phyloP scores from a whole-genome alignment of 192 early-diverging fungal species.

The Paraglomus brasilianum region DNA sequence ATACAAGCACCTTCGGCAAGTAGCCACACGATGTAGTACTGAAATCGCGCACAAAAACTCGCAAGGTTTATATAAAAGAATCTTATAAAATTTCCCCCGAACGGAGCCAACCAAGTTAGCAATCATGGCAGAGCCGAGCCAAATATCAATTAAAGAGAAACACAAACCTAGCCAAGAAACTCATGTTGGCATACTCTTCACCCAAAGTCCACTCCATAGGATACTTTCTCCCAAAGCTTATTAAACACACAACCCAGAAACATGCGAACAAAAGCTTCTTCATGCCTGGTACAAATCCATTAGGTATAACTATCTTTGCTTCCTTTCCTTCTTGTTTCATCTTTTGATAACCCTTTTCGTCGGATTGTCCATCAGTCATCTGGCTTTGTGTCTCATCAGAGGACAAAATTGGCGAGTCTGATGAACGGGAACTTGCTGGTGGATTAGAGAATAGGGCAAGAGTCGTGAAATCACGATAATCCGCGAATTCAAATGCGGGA shows the following conservation, averaged over 20 bases:
- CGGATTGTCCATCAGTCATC: not conserved
- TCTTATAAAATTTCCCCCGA: constrained; percentile 29
- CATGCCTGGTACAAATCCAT: constrained; percentile 23
- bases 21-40: constrained; percentile 93
- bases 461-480: constrained; percentile 52
- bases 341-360: not conserved
- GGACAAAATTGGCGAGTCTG: not conserved
- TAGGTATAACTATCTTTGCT: constrained; percentile 6
- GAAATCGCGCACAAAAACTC: constrained; percentile 62
- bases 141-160: not conserved
- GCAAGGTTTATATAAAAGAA: constrained; percentile 60
- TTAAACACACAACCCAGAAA: not conserved
- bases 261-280: constrained; percentile 6
- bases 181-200: constrained; percentile 21
- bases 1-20: constrained; percentile 84
- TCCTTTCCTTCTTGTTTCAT: too few relatives aligned
- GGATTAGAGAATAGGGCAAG: constrained; percentile 36
- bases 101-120: not conserved
- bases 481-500: constrained; percentile 77
- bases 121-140: not conserved
- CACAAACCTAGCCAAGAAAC: constrained; percentile 15
- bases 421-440: constrained; percentile 34
- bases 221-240: not conserved
- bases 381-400: not conserved
- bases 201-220: constrained; percentile 15